Conservation (phyloP, 2,329 filamentous ascomycete species). For the Periglandula ipomoeae region DNA sequence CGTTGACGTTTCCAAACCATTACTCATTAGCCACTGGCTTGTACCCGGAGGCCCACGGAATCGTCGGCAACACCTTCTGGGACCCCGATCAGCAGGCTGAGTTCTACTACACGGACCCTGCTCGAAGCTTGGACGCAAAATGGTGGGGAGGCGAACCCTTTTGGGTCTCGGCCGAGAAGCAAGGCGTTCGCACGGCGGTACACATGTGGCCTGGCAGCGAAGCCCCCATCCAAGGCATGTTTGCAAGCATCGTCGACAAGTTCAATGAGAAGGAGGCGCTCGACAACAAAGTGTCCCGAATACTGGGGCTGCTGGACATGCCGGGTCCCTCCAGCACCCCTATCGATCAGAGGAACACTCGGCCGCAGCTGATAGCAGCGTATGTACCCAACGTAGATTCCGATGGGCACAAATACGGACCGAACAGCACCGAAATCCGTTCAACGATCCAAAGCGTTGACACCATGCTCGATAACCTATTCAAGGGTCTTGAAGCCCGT, state of each 20-base stretch:
- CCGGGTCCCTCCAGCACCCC: constrained; percentile 58
- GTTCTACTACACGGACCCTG: constrained; percentile 79
- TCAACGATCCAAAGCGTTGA: constrained; percentile 73
- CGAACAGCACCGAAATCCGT: constrained; percentile 87
- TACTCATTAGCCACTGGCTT: constrained; percentile 88
- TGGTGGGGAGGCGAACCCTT: constrained; percentile 96
- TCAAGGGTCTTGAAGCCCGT: constrained; percentile 65
- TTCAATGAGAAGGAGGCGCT: constrained; percentile 74
- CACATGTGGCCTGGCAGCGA: constrained; percentile 99
- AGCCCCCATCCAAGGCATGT: constrained; percentile 65
- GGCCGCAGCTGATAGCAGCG: constrained; percentile 85
- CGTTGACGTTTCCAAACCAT: constrained; percentile 94
- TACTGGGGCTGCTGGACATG: constrained; percentile 76
- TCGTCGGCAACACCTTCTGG: constrained; percentile 94
- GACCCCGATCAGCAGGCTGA: constrained; percentile 67
- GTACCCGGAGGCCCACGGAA: constrained; percentile 84
- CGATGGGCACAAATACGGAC: constrained; percentile 80
- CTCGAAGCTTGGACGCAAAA: constrained; percentile 67
- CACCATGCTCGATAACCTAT: constrained; percentile 67
- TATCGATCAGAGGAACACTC: constrained; percentile 40
- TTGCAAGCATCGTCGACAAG: constrained; percentile 74
- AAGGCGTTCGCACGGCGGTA: constrained; percentile 68
- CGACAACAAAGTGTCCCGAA: constrained; percentile 64
- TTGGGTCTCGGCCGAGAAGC: constrained; percentile 85
- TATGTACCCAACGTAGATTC: constrained; percentile 91